These are phyloP conservation scores for Penicillium parvum DNA, from an alignment of 495 filamentous ascomycete genomes.

Conservation along the genomic window DNA sequence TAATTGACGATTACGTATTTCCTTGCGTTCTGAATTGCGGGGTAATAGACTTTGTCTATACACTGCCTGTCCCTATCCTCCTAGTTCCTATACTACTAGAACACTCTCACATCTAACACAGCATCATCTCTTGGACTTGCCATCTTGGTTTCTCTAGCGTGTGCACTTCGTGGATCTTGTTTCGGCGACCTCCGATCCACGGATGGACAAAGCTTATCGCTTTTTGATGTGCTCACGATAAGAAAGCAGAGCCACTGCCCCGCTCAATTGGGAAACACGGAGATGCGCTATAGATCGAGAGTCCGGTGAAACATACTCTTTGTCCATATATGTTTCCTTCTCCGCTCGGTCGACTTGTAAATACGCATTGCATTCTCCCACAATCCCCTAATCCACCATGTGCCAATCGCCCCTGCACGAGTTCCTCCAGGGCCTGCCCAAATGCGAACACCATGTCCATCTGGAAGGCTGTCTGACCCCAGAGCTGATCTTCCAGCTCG, in stretches of 20 bases:
- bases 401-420: slow-evolving; percentile 44
- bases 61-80: too few species aligned
- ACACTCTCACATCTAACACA: too few species aligned
- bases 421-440: slow-evolving; percentile 64
- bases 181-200: slow-evolving; percentile 21
- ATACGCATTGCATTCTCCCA: not conserved
- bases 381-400: slow-evolving; percentile 18
- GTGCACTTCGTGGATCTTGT: too few species aligned
- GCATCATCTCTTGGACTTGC: slow-evolving; percentile 16
- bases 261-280: slow-evolving; percentile 9
- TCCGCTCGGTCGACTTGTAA: not conserved
- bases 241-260: slow-evolving; percentile 11
- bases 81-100: too few species aligned
- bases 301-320: not conserved
- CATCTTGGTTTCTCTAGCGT: not conserved
- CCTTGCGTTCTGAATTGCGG: slow-evolving; percentile 1
- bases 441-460: slow-evolving; percentile 78
- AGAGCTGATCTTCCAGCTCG: slow-evolving; percentile 63
- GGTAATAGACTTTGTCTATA: too few species aligned
- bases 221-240: not conserved
- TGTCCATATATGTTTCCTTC: not conserved
- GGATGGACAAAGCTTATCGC: slow-evolving; percentile 4
- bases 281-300: slow-evolving; percentile 1
- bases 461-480: slow-evolving; percentile 68
- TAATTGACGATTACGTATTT: slow-evolving; percentile 11